Base-by-base conservation (phyloP, 2,329 filamentous ascomycete species). In the Rosellinia necatrix region DNA sequence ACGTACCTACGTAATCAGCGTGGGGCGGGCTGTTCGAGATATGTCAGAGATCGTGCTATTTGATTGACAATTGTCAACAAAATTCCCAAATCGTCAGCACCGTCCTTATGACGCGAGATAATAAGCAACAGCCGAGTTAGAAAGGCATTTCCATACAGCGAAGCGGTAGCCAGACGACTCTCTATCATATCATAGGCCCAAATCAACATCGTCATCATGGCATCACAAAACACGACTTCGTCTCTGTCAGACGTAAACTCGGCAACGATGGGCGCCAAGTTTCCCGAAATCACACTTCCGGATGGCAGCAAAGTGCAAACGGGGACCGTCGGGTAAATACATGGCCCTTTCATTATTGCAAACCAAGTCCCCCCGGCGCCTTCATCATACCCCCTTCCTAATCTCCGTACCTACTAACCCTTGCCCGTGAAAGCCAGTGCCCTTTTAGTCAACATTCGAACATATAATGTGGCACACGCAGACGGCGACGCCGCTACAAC, bases 301-400 rank as follows among this genome's bases (percentile, higher is more conserved):
- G 63, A 68, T 43, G 66, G 67, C 19, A 66, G 53, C 35, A 63
- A 62, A 40, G 66, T 70, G 25, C 67, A 69, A 38, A 70, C 67
- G 1, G 67, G 67, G 15, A 70, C 68, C 1, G 60, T 68, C 7
- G 66, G 66, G 66, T 68, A 29, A n/a, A 46, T 65, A 46, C 6
- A n/a, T 9, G 2, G 8, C 9, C n/a, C 9, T 27, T 22, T n/a
- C 37, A 27, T 15, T 24, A 13, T 12, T 30, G 38, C 22, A 22
- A 2, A 29, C 34, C n/a, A n/a, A n/a, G n/a, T n/a, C n/a, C n/a
- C n/a, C n/a, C n/a, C n/a, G 21, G 17, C 17, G 8, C 6, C 21
- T 42, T 5, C 12, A 35, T 9, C 17, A 24, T 7, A 22, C 7
- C 37, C 4, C 21, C 10, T 3, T 17, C 24, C 38, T 41, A 24